Conservation (phyloP, 371 early-diverging fungal species). For the Lichtheimia hyalospora region DNA sequence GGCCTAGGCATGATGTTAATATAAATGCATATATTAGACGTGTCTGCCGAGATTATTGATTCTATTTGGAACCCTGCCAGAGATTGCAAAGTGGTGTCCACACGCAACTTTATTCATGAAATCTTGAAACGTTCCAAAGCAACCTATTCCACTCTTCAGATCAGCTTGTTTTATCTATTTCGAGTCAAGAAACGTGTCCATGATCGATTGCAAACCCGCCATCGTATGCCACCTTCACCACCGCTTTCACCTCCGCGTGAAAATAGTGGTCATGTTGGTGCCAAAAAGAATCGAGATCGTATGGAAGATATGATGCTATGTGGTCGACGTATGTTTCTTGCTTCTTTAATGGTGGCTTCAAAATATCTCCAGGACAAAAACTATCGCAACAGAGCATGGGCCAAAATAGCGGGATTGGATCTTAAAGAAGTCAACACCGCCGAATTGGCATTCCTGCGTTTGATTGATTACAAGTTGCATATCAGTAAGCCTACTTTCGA, state of each 20-base stretch:
- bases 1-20: too few species aligned
- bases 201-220: conserved; percentile 22
- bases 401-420: conserved; percentile 66
- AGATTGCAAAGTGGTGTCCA: conserved; percentile 43
- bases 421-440: conserved; percentile 68
- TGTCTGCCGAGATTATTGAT: conserved; percentile 37
- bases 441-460: conserved; percentile 65
- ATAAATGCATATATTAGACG: conserved; percentile 7
- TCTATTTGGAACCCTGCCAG: conserved; percentile 39
- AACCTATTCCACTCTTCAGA: conserved; percentile 76
- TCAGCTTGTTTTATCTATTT: conserved; percentile 64
- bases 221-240: conserved; percentile 6
- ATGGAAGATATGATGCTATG: conserved; percentile 50
- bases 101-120: conserved; percentile 62
- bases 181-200: conserved; percentile 39
- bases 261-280: background rate
- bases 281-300: conserved; percentile 9
- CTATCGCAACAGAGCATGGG: conserved; percentile 73
- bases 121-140: conserved; percentile 71
- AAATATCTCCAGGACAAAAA: conserved; percentile 74
- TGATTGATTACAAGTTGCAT: conserved; percentile 72
- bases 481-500: conserved; percentile 61
- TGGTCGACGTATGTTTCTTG: conserved; percentile 71
- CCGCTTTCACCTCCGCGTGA: conserved; percentile 5
- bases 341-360: conserved; percentile 67